phyloP scores from a whole-genome alignment of 139 green algal genomes.

The Ostreobium quekettii region DNA sequence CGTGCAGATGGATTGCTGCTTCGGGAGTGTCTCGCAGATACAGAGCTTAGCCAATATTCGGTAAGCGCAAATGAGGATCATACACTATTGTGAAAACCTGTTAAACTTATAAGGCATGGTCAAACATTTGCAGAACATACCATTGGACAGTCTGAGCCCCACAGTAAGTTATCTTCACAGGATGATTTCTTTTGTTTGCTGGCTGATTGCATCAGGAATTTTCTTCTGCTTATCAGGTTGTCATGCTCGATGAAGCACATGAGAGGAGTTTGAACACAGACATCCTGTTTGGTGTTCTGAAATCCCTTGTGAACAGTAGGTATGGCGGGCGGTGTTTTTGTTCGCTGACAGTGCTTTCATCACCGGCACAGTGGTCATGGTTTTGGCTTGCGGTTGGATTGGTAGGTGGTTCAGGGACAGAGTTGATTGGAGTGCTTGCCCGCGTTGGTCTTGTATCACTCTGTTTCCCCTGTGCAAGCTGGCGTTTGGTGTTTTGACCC shows the following conservation, averaged over 20 bases:
- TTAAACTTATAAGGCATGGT: slow-evolving; percentile 9
- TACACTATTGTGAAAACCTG: neutral
- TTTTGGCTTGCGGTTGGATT: neutral
- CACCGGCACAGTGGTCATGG: slow-evolving; percentile 10
- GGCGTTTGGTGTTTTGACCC: neutral
- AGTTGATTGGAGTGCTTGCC: neutral
- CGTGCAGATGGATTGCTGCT: slow-evolving; percentile 84
- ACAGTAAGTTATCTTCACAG: neutral
- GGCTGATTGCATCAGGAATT: neutral
- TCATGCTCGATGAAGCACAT: slow-evolving; percentile 95
- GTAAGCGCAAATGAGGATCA: slow-evolving; percentile 21
- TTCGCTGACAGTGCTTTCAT: neutral
- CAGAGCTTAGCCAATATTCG: slow-evolving; percentile 56
- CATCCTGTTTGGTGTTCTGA: slow-evolving; percentile 94
- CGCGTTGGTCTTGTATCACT: neutral
- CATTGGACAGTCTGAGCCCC: neutral
- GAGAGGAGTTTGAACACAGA: slow-evolving; percentile 93
- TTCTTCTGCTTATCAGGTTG: slow-evolving; percentile 29
- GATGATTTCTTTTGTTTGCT: neutral
- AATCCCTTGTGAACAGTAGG: slow-evolving; percentile 40
- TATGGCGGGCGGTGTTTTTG: neutral
- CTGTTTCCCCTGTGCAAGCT: slow-evolving; percentile 2
- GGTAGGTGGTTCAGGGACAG: neutral
- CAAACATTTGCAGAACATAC: neutral
- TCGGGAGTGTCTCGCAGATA: slow-evolving; percentile 75